Conservation (phyloP, 2,329 filamentous ascomycete genomes). For the Sporothrix luriei region DNA sequence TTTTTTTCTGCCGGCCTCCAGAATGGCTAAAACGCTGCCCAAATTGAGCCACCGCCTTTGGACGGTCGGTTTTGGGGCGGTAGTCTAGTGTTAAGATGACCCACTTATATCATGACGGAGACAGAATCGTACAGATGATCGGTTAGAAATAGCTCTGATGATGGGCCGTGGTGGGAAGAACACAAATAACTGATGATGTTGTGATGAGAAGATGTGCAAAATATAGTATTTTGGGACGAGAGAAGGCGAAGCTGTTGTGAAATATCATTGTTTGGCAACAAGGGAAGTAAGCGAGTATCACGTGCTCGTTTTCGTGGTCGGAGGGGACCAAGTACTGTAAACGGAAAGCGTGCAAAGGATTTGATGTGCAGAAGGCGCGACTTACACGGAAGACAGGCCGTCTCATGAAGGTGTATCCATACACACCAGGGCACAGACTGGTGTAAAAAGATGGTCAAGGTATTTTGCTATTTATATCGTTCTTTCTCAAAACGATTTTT, state of each 20-base stretch:
- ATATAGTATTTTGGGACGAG: background rate
- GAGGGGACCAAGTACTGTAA: background rate
- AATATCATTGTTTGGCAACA: background rate
- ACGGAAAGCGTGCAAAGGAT: background rate
- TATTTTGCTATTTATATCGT: background rate
- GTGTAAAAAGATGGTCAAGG: background rate
- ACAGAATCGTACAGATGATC: background rate
- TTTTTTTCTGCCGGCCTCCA: slow-evolving; percentile 25
- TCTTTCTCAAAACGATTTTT: background rate
- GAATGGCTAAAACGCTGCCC: slow-evolving; percentile 18
- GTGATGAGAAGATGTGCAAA: slow-evolving; percentile 2
- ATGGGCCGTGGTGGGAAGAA: slow-evolving; percentile 1
- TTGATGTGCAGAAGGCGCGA: slow-evolving; percentile 1
- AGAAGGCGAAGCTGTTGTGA: background rate
- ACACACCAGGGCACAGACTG: background rate
- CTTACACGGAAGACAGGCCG: background rate
- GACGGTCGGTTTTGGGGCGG: background rate
- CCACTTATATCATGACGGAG: slow-evolving; percentile 22
- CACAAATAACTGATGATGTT: slow-evolving; percentile 5
- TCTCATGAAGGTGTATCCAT: background rate
- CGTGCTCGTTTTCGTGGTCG: background rate
- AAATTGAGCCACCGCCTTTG: slow-evolving; percentile 31
- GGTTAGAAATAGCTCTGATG: slow-evolving; percentile 14
- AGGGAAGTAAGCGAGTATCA: background rate
- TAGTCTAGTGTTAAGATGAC: background rate